Percentiles rank a stretch among this genome's conserved stretches.
These are phyloP conservation scores for Lupinus albus DNA, from an alignment of 306 rosid genomes.

Conservation along the genomic window DNA sequence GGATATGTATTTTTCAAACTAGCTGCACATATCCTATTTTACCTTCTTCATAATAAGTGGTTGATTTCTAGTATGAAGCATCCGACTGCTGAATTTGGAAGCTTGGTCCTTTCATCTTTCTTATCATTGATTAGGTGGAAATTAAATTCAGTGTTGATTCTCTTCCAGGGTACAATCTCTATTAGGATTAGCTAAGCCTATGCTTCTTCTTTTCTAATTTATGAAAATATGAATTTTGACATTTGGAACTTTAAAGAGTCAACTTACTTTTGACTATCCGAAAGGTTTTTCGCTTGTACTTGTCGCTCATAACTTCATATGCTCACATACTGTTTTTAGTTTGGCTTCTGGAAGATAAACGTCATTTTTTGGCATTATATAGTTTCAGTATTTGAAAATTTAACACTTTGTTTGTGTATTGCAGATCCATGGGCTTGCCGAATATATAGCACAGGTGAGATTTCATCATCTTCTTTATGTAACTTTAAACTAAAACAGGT, in stretches of 20 bases:
- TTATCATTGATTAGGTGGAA: conserved; percentile 22
- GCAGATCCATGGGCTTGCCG: conserved; percentile 94
- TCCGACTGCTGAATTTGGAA: conserved; percentile 19
- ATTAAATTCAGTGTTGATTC: conserved; percentile 35
- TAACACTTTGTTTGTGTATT: conserved; percentile 49
- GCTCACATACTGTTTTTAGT: conserved; percentile 18
- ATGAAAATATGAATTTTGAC: conserved; percentile 2
- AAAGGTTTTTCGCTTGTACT: conserved; percentile 16
- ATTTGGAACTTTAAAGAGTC: conserved; percentile 20
- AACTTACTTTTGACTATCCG: conserved; percentile 12
- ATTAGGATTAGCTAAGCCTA: not conserved
- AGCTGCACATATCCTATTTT: conserved; percentile 34
- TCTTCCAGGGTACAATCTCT: not conserved
- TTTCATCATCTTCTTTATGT: conserved; percentile 22
- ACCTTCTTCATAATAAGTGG: not conserved
- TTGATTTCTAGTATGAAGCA: conserved; percentile 27
- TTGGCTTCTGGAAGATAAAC: conserved; percentile 3
- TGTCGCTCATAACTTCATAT: not conserved
- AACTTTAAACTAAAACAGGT: conserved; percentile 6
- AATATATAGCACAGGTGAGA: conserved; percentile 98
- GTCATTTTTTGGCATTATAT: not conserved
- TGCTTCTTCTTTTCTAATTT: conserved; percentile 6
- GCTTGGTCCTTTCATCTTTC: conserved; percentile 28
- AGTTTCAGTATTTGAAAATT: conserved; percentile 8
- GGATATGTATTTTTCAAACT: no score